phyloP scores from a whole-genome alignment of 1,284 basidiomycete genomes.

The Trametes versicolor region DNA sequence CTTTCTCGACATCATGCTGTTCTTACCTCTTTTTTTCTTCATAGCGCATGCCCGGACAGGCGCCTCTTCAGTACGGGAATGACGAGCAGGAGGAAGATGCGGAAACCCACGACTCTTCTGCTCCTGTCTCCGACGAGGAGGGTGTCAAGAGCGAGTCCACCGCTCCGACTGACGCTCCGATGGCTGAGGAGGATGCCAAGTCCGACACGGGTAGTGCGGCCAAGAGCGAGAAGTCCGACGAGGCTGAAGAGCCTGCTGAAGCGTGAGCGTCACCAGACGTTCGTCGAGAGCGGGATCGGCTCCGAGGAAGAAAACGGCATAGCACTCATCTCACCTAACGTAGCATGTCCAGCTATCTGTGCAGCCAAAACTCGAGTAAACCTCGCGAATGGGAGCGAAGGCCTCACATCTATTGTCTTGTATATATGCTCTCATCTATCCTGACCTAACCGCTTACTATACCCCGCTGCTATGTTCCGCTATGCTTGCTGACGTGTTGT shows the following conservation, averaged over 20 bases:
- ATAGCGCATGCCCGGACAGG: constrained; percentile 72
- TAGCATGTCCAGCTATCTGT: too few species aligned
- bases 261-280: neutral
- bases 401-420: neutral
- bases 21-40: constrained; percentile 5
- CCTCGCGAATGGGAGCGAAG: too few species aligned
- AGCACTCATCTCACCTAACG: too few species aligned
- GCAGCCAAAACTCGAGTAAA: too few species aligned
- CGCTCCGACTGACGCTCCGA: neutral
- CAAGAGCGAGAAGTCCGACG: neutral
- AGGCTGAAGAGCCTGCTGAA: neutral
- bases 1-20: neutral
- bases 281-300: too few species aligned
- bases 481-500: constrained; percentile 3
- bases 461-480: constrained; percentile 8
- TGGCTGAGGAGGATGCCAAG: neutral
- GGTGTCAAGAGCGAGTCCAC: neutral
- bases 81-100: constrained; percentile 20
- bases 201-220: neutral
- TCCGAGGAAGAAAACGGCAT: too few species aligned
- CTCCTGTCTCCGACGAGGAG: neutral
- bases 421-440: neutral
- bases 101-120: neutral
- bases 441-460: neutral
- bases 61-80: constrained; percentile 50